These are phyloP conservation scores for Rhizophagus prolifer DNA, from an alignment of 192 early-diverging fungal species.

Conservation along the genomic window DNA sequence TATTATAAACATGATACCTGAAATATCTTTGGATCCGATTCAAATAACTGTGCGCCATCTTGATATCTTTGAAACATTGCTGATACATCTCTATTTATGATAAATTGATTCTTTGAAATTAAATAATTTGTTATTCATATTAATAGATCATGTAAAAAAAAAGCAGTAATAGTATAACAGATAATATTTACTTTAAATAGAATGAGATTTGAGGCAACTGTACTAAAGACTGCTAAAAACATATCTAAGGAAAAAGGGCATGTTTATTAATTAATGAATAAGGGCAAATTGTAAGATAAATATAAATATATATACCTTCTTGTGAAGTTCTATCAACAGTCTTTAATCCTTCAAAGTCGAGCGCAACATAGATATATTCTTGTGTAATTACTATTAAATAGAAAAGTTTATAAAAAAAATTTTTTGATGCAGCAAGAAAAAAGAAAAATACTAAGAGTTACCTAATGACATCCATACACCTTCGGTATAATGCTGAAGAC, in stretches of 20 bases:
- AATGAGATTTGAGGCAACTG: conserved; percentile 2
- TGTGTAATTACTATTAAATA: background rate
- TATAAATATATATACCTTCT: background rate
- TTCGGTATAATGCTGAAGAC: conserved; percentile 29
- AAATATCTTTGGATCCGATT: conserved; percentile 19
- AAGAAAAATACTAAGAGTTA: background rate
- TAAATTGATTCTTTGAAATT: conserved; percentile 21
- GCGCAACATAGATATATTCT: conserved; percentile 25
- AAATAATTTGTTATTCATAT: background rate
- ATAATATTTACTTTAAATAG: background rate
- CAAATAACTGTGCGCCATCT: conserved; percentile 9
- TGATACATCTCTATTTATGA: conserved; percentile 29
- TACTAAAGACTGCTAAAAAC: conserved; percentile 9
- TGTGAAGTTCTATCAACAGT: conserved; percentile 28
- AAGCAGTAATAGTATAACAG: background rate
- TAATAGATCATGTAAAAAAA: too few species aligned
- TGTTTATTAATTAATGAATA: background rate
- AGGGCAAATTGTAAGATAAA: background rate
- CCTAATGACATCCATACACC: conserved; percentile 30
- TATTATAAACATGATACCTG: background rate
- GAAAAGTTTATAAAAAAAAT: background rate
- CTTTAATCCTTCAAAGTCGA: conserved; percentile 30
- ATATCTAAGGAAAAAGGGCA: background rate
- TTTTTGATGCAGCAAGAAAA: background rate
- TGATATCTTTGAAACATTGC: conserved; percentile 32